Evolutionary conservation across 495 filamentous ascomycete genomes (phyloP), one percentile per base, ranked within the genome.

Genomic region (Bacidia gigantensis): DNA sequence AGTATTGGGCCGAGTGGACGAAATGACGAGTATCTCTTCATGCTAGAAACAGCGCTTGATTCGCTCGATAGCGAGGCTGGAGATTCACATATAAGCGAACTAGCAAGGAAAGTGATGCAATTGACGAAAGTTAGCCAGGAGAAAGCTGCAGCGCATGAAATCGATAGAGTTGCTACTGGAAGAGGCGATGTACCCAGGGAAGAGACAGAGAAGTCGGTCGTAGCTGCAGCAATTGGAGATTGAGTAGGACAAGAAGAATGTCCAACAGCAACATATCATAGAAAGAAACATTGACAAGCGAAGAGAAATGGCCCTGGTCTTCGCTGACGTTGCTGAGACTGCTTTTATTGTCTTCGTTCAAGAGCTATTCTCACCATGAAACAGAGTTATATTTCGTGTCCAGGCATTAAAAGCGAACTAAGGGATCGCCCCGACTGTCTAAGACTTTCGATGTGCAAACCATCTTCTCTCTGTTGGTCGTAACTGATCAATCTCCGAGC

Each of bases 11-110:
- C 88, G 38, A 96, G 90, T 65, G 93, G 93, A 0, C 79, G 83
- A 62, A 97, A 97, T 63, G 79, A 72, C 48, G 90, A 97, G 59
- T 99, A 99, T 71, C 72, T 99, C 26, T 87, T 83, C 61, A 69
- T 81, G 56, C 68, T 99, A 38, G 86, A 95, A 67, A 73, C 72
- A 62, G 83, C 86, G 11, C 74, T 99, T 52, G 70, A 81, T 54
- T 79, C 76, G 17, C 68, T 97, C 41, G 84, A 87, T 10, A 89
- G 86, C 42, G 58, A 46, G 2, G 87, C 80, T 60, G 86, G 80
- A 10, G 93, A 99, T 72, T 77, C 73, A 50, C 90, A 99, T 75
- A 78, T 99, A 24, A 70, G 65, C 5, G 73, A 76, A 61, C 58
- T 77, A 57, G 72, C 73, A 20, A 57, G 50, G 25, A 62, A 70